Evolutionary conservation across 2,329 filamentous ascomycete species (phyloP), one percentile per base, ranked within the genome.

Genomic region (Penicillium sp.): DNA sequence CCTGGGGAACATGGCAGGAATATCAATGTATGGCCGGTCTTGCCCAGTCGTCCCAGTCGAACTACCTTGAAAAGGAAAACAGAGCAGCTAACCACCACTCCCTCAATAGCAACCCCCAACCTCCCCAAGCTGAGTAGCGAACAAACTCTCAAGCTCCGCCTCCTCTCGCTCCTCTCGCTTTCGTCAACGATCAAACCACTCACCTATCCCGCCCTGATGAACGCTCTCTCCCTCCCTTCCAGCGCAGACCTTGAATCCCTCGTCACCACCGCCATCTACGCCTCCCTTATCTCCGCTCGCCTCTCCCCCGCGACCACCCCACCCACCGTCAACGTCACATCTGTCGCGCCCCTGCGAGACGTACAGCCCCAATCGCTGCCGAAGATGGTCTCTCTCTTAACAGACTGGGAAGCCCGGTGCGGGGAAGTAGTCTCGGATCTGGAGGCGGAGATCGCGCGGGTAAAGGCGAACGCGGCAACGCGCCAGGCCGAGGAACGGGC

Each of bases 231-330:
- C 39, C 80, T 97, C 11, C 59, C 77, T 19, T 79, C 78, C 21
- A 62, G 78, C 16, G 77, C 84, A 28, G 80, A 86, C 30, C 80
- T 98, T 39, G 93, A 98, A 72, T 80, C 84, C 51, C 79, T 96
- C 45, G 81, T 97, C 53, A 93, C 91, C 53, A 81, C 82, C 25
- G 86, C 89, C 54, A 85, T 96, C 60, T 97, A 96, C 71, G 81
- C 85, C 4, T 86, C 85, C 27, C 79, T 98, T 2, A 70, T 98
- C 33, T 77, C 79, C 26, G 91, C 84, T 5, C 90, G 87, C 27
- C 83, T 98, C 40, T 89, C 95, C 61, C 89, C 93, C 3, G 87
- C 96, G 60, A 87, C 90, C 3, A 79, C 80, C 42, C 77, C 83
- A 39, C 80, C 84, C 21, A 76, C 78, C 45, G 84, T 97, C 15